These are phyloP conservation scores for Madurella fahalii DNA, from an alignment of 2,329 filamentous ascomycete species.

Conservation along the genomic window DNA sequence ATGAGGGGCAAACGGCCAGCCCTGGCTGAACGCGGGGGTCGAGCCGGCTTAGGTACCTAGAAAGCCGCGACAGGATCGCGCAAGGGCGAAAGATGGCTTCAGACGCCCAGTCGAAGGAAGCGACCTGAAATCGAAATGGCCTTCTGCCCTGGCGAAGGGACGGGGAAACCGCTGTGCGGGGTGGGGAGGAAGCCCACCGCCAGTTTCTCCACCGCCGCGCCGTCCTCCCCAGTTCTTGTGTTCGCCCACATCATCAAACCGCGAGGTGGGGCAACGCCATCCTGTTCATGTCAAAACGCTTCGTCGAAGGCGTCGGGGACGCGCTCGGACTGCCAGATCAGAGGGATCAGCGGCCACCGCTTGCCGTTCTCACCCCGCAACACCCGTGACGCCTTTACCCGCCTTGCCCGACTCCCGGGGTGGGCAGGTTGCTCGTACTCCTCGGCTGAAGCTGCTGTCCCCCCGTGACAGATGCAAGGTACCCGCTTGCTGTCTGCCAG, in stretches of 20 bases:
- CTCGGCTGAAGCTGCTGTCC: constrained; percentile 23
- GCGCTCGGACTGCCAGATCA: constrained; percentile 9
- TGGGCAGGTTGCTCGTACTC: constrained; percentile 5
- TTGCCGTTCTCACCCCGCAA: neutral
- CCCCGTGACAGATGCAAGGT: constrained; percentile 25
- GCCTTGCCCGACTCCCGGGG: constrained; percentile 12
- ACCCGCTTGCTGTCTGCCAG: constrained; percentile 16
- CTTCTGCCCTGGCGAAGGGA: too few species aligned
- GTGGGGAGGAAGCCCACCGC: too few species aligned
- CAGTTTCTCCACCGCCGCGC: too few species aligned
- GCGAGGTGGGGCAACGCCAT: constrained; percentile 5
- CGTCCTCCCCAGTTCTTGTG: neutral
- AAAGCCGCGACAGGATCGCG: too few species aligned
- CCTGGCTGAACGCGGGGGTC: neutral
- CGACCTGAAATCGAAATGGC: too few species aligned
- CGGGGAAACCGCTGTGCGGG: too few species aligned
- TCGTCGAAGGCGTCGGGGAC: neutral
- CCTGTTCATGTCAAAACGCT: constrained; percentile 6
- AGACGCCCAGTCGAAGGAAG: too few species aligned
- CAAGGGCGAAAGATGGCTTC: too few species aligned
- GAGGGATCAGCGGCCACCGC: constrained; percentile 14
- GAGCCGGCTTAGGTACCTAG: neutral
- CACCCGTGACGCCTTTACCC: constrained; percentile 20
- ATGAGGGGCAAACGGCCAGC: constrained; percentile 9
- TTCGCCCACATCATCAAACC: constrained; percentile 8